These are phyloP conservation scores for Claviceps pazoutovae DNA, from an alignment of 2,329 filamentous ascomycete genomes.

Conservation along the genomic window DNA sequence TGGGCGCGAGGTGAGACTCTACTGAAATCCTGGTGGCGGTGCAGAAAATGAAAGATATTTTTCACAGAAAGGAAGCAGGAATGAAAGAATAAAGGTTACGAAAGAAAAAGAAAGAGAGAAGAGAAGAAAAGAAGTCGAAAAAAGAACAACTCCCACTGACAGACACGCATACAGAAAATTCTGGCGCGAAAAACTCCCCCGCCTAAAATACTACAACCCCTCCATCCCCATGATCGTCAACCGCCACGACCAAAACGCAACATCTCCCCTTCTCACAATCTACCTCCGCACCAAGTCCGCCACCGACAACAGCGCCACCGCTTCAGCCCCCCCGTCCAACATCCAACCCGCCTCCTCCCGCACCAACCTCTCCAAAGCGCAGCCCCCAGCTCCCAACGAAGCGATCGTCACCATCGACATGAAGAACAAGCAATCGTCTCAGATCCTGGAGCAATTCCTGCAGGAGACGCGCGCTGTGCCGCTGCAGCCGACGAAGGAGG, in stretches of 20 bases:
- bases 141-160: not conserved
- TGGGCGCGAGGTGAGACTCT: conserved; percentile 48
- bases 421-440: conserved; percentile 43
- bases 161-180: conserved; percentile 53
- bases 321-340: conserved; percentile 1
- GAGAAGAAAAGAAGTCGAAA: not conserved
- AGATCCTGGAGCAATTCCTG: conserved; percentile 51
- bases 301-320: not conserved
- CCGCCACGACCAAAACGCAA: conserved; percentile 43
- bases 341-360: conserved; percentile 34
- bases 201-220: conserved; percentile 92
- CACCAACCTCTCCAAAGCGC: conserved; percentile 33
- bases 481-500: conserved; percentile 44
- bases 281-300: conserved; percentile 37
- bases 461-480: conserved; percentile 44
- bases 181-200: conserved; percentile 69
- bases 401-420: conserved; percentile 45
- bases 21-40: too few species aligned
- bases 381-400: conserved; percentile 33
- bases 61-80: too few species aligned
- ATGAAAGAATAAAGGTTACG: too few species aligned
- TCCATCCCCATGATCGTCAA: conserved; percentile 69
- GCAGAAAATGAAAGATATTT: too few species aligned
- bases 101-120: not conserved
- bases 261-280: conserved; percentile 48